phyloP scores from a whole-genome alignment of 768 basidiomycete species.

The Multifurca ochricompacta region DNA sequence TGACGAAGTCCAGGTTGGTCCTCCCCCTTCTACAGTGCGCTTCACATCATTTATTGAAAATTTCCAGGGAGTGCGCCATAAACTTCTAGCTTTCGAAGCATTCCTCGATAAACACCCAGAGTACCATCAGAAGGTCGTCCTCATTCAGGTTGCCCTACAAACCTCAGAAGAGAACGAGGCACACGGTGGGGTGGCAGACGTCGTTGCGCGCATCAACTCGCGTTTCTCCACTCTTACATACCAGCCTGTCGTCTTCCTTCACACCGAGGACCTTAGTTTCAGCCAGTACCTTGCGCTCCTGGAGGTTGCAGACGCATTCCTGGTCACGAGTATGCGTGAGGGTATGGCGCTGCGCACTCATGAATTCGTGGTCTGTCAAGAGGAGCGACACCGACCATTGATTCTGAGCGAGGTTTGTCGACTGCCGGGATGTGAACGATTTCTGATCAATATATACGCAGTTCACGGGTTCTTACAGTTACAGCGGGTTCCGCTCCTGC shows the following conservation, averaged over 20 bases:
- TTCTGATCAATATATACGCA: conserved; percentile 25
- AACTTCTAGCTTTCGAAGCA: conserved; percentile 73
- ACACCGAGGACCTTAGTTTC: conserved; percentile 79
- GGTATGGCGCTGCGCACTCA: conserved; percentile 82
- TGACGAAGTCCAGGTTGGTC: conserved; percentile 52
- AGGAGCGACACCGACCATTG: conserved; percentile 55
- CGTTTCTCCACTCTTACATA: conserved; percentile 80
- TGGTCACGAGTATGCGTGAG: conserved; percentile 77
- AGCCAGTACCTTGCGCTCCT: conserved; percentile 78
- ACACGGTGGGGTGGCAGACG: conserved; percentile 65
- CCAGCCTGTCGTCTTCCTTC: conserved; percentile 80
- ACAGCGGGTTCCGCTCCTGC: conserved; percentile 80
- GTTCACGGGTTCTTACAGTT: conserved; percentile 84
- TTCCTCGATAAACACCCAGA: conserved; percentile 77
- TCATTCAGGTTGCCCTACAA: conserved; percentile 83
- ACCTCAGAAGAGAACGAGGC: conserved; percentile 72
- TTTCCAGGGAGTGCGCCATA: conserved; percentile 64
- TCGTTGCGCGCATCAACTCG: conserved; percentile 75
- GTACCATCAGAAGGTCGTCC: conserved; percentile 72
- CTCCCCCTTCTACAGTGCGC: conserved; percentile 31
- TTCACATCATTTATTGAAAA: neutral
- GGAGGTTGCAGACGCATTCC: conserved; percentile 77
- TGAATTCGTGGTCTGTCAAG: conserved; percentile 83
- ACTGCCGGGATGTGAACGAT: neutral
- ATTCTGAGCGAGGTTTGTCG: conserved; percentile 66